A percentile compares a stretch with the other conserved stretches of the same genome.
phyloP scores from a whole-genome alignment of 768 basidiomycete species.

The Suillus cothurnatus region DNA sequence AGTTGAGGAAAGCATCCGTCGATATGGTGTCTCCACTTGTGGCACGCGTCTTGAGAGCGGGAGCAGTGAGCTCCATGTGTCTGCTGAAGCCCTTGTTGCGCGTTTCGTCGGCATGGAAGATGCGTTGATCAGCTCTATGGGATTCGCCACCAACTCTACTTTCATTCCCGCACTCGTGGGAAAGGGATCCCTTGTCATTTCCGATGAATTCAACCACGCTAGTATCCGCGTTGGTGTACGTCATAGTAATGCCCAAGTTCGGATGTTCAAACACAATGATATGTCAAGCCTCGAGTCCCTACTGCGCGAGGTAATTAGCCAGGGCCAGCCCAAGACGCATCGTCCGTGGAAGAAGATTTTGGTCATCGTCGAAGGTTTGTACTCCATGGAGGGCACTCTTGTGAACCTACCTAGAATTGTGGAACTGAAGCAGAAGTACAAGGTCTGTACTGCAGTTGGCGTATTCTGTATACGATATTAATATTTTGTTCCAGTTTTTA shows the following conservation, averaged over 20 bases:
- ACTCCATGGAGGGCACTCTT: slow-evolving; percentile 98
- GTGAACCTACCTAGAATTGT: slow-evolving; percentile 81
- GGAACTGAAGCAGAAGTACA: slow-evolving; percentile 89
- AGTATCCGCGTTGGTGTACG: slow-evolving; percentile 93
- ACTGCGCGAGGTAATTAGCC: slow-evolving; percentile 89
- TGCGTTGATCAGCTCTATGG: slow-evolving; percentile 90
- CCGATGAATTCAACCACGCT: slow-evolving; percentile 96
- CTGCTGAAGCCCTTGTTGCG: slow-evolving; percentile 85
- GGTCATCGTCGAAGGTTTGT: slow-evolving; percentile 91
- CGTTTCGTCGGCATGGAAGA: slow-evolving; percentile 91
- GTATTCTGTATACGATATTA: slow-evolving; percentile 23
- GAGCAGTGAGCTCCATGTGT: slow-evolving; percentile 80
- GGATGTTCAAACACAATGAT: slow-evolving; percentile 88
- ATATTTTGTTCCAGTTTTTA: slow-evolving; percentile 70
- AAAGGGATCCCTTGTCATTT: slow-evolving; percentile 94
- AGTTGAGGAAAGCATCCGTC: slow-evolving; percentile 79
- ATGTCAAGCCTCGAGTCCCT: slow-evolving; percentile 80
- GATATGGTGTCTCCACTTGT: slow-evolving; percentile 79
- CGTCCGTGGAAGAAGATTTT: slow-evolving; percentile 99
- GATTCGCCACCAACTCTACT: slow-evolving; percentile 95
- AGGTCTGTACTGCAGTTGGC: slow-evolving; percentile 49
- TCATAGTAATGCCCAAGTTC: slow-evolving; percentile 82
- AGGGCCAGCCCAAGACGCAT: slow-evolving; percentile 97
- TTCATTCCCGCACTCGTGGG: slow-evolving; percentile 88
- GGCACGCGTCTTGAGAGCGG: slow-evolving; percentile 84